Evolutionary conservation across 345 rosid species (phyloP), one percentile per base, ranked within the genome.

Genomic region (Eucalyptus tenuipes): DNA sequence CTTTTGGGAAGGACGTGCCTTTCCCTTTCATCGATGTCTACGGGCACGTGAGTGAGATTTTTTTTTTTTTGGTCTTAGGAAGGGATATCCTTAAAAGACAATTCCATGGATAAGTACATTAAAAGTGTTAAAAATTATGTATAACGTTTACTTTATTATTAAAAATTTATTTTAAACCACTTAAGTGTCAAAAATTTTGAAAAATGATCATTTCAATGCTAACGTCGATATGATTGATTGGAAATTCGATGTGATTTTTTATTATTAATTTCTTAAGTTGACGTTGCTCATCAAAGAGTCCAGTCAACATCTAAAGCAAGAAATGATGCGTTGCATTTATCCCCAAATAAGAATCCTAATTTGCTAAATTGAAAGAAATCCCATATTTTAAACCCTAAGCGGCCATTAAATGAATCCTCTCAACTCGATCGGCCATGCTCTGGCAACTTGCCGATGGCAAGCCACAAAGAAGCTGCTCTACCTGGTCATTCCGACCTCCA

Each of bases 61-160:
- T 52, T 49, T 48, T 12, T 52, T 0, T 52, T 52, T 3, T 0
- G 57, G 24, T 52, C 25, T 52, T 59, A 13, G 31, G 31, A 59
- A 59, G 7, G 31, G 3, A 59, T 27, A 59, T 59, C 7, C 66
- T 59, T 24, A 55, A 24, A 55, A 10, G 29, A 13, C 13, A 55
- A 13, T 20, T 52, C 10, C 18, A 18, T 50, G 5, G 0, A 52
- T 52, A 52, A 52, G 57, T 7, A 18, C 2, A 52, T 18, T 18
- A 18, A 3, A 3, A 49, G 2, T 13, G 2, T 13, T 1, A 49
- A 49, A 15, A 49, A 50, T 50, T 6, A 16, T 1, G 0, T 16
- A 50, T 0, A 0, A 0, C 1, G 0, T 6, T 7, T 18, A 52
- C 0, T 18, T 52, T 52, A 18, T 17, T 52, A 0, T 1, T 3